These are phyloP conservation scores for Peronospora farinosa DNA, from an alignment of 352 stramenopile species.

Conservation along the genomic window DNA sequence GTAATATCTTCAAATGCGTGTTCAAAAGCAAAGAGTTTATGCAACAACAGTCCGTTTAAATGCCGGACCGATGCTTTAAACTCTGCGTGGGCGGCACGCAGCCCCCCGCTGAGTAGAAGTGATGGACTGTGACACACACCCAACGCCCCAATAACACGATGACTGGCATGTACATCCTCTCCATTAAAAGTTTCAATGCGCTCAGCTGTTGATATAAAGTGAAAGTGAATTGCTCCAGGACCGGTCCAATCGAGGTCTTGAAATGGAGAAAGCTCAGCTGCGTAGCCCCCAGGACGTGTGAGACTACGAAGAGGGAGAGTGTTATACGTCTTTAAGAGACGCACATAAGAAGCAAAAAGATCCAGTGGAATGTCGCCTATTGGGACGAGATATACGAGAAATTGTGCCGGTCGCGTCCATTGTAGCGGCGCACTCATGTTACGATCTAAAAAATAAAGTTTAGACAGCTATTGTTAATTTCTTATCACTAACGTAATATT, in stretches of 20 bases:
- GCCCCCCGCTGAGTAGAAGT: slow-evolving; percentile 32
- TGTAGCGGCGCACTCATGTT: slow-evolving; percentile 22
- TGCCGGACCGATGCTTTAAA: slow-evolving; percentile 60
- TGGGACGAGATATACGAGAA: slow-evolving; percentile 80
- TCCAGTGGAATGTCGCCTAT: slow-evolving; percentile 59
- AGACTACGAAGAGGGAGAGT: slow-evolving; percentile 60
- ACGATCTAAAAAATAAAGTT: neutral
- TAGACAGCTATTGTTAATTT: neutral
- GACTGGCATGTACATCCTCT: slow-evolving; percentile 68
- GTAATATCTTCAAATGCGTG: slow-evolving; percentile 60
- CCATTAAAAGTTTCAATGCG: slow-evolving; percentile 50
- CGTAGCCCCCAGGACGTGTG: slow-evolving; percentile 70
- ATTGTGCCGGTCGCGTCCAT: slow-evolving; percentile 61
- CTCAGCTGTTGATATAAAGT: slow-evolving; percentile 63
- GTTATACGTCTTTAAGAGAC: slow-evolving; percentile 48
- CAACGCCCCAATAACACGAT: slow-evolving; percentile 65
- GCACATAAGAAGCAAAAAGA: slow-evolving; percentile 52
- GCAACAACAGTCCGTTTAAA: slow-evolving; percentile 63
- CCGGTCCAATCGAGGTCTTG: slow-evolving; percentile 63
- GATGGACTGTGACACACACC: slow-evolving; percentile 78
- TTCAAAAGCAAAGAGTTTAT: slow-evolving; percentile 83
- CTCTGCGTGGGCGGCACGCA: slow-evolving; percentile 53
- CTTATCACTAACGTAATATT: neutral
- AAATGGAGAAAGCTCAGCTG: slow-evolving; percentile 77
- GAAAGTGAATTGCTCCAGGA: slow-evolving; percentile 47